phyloP scores from a whole-genome alignment of 345 rosid species.

The Boechera divaricarpa region DNA sequence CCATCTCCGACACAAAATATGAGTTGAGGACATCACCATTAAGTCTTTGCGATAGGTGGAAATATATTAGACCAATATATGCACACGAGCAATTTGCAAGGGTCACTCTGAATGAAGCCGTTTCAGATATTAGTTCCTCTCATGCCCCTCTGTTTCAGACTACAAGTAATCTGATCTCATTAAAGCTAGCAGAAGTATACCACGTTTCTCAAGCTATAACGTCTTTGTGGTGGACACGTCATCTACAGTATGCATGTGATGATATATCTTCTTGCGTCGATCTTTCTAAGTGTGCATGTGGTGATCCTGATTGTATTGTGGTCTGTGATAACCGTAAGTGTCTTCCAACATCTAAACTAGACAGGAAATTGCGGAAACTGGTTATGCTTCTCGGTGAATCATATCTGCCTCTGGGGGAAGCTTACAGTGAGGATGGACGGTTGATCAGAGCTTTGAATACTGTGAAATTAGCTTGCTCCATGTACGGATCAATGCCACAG shows the following conservation, averaged over 20 bases:
- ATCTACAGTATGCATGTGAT: slow-evolving; percentile 34
- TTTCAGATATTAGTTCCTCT: too few relatives aligned
- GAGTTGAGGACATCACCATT: too few relatives aligned
- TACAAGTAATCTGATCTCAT: too few relatives aligned
- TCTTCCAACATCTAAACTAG: slow-evolving; percentile 73
- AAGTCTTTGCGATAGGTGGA: too few relatives aligned
- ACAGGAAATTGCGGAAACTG: slow-evolving; percentile 86
- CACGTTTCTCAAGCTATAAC: slow-evolving; percentile 63
- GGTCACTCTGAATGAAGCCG: too few relatives aligned
- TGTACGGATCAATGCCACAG: slow-evolving; percentile 95
- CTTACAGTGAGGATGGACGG: slow-evolving; percentile 79
- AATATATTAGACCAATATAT: too few relatives aligned
- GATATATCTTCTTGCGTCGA: slow-evolving; percentile 45
- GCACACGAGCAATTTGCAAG: too few relatives aligned
- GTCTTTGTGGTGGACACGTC: slow-evolving; percentile 89
- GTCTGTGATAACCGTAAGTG: slow-evolving; percentile 58
- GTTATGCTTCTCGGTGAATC: slow-evolving; percentile 96
- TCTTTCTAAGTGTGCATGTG: too few relatives aligned
- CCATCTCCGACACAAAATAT: too few relatives aligned
- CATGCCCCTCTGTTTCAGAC: too few relatives aligned
- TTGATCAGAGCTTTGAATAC: slow-evolving; percentile 81
- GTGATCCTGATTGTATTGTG: too few relatives aligned
- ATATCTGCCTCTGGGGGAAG: slow-evolving; percentile 83
- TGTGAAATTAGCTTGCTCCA: slow-evolving; percentile 77
- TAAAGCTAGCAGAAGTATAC: too few relatives aligned